Evolutionary conservation across 2,329 filamentous ascomycete species (phyloP).

Genomic region (Colletotrichum tamarilloi): DNA sequence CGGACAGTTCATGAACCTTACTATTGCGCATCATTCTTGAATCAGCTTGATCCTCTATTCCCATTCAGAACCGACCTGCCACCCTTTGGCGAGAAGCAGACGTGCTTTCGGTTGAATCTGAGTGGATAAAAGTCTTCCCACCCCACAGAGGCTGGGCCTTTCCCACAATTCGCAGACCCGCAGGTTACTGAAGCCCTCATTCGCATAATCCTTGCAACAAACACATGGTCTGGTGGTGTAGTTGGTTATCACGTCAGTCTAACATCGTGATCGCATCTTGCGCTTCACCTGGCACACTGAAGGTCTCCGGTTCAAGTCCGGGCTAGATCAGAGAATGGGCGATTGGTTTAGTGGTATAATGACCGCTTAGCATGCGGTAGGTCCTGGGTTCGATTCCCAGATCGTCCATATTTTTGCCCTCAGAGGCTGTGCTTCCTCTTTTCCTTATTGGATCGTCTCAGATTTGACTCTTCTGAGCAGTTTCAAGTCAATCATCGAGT

Average conservation of each 20-base stretch:
- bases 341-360: constrained; percentile 24
- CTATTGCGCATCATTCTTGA: background rate
- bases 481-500: no score
- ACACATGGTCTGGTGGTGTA: constrained; percentile 48
- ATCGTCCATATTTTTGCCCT: background rate
- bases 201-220: background rate
- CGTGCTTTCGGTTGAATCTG: background rate
- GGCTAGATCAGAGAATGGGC: background rate
- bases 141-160: background rate
- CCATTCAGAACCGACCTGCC: background rate
- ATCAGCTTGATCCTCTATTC: background rate
- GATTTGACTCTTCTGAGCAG: no score
- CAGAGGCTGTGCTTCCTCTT: background rate
- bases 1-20: background rate
- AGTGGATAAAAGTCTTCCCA: background rate
- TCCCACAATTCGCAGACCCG: background rate
- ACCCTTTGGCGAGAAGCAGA: background rate
- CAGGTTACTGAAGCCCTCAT: background rate
- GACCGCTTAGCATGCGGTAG: constrained; percentile 17
- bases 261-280: constrained; percentile 42
- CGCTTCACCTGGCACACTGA: background rate
- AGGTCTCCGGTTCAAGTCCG: constrained; percentile 14
- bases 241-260: constrained; percentile 63
- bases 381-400: constrained; percentile 23
- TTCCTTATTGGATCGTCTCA: background rate